These are phyloP conservation scores for Rheum nobile DNA, from an alignment of 148 eudicot genomes.

Conservation along the genomic window DNA sequence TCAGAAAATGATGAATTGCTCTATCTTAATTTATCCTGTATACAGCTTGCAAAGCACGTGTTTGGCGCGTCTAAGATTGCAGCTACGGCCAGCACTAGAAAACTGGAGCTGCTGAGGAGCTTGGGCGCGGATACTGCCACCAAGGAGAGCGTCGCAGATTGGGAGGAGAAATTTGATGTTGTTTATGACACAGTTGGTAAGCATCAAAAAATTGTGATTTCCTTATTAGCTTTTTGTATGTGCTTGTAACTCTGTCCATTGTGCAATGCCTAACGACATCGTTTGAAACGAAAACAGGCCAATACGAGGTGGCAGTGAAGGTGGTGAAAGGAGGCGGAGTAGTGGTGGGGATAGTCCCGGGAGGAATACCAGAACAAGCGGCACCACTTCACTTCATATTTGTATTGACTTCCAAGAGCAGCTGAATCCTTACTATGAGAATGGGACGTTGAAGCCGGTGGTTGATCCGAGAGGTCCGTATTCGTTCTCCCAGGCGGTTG, in stretches of 20 bases:
- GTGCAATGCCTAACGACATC: not conserved
- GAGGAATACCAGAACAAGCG: conserved; percentile 63
- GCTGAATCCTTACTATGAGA: conserved; percentile 66
- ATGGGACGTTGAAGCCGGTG: conserved; percentile 61
- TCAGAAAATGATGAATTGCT: not conserved
- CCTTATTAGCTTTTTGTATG: no score
- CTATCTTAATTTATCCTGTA: not conserved
- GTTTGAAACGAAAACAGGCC: conserved; percentile 25
- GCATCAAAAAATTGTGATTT: no score
- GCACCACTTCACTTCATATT: conserved; percentile 81
- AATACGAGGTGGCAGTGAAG: conserved; percentile 63
- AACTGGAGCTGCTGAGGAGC: conserved; percentile 63
- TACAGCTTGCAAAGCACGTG: conserved; percentile 81
- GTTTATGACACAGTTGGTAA: conserved; percentile 88
- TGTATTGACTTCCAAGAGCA: conserved; percentile 71
- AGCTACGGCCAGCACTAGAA: conserved; percentile 87
- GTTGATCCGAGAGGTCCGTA: conserved; percentile 81
- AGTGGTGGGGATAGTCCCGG: conserved; percentile 61
- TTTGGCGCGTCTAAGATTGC: conserved; percentile 91
- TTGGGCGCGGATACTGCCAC: conserved; percentile 80
- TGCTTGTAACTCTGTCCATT: not conserved
- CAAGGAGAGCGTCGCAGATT: conserved; percentile 70
- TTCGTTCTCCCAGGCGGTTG: conserved; percentile 57
- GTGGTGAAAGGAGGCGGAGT: conserved; percentile 84
- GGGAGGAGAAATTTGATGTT: conserved; percentile 75